Conservation (phyloP, 495 filamentous ascomycete genomes). For the Neurospora tetrasperma region DNA sequence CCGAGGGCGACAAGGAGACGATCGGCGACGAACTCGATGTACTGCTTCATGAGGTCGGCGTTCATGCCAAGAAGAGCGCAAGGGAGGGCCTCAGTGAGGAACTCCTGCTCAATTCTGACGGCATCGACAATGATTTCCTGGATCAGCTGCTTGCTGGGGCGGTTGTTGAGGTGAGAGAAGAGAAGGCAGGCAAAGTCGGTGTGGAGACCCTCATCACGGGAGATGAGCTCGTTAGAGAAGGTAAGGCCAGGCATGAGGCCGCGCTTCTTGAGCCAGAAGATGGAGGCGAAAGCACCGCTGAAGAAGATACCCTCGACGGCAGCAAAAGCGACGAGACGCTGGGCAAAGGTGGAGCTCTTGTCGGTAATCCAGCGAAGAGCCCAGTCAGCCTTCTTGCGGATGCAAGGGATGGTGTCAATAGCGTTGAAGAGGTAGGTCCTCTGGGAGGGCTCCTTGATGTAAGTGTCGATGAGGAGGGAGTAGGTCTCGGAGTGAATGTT, state of each 20-base stretch:
- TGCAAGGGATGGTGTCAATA: constrained; percentile 92
- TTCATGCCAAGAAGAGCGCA: constrained; percentile 95
- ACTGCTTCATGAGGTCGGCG: constrained; percentile 92
- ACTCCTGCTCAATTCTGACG: constrained; percentile 92
- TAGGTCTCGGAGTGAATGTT: constrained; percentile 99
- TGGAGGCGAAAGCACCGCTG: constrained; percentile 96
- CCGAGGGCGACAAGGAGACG: constrained; percentile 85
- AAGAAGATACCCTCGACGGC: constrained; percentile 99
- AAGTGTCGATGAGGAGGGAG: constrained; percentile 97
- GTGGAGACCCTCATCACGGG: constrained; percentile 97
- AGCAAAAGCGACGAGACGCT: constrained; percentile 92
- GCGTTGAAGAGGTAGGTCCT: constrained; percentile 93
- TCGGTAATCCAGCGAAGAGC: constrained; percentile 91
- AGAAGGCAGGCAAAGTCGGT: constrained; percentile 97
- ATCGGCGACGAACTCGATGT: constrained; percentile 99
- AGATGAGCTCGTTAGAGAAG: constrained; percentile 99
- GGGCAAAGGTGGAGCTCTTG: constrained; percentile 83
- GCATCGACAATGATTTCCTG: constrained; percentile 87
- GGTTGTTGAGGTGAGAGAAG: constrained; percentile 89
- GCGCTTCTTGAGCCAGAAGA: constrained; percentile 99
- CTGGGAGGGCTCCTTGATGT: constrained; percentile 98
- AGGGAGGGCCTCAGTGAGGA: constrained; percentile 90
- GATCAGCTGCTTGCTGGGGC: constrained; percentile 70
- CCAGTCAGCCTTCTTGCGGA: constrained; percentile 97
- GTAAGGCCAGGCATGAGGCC: constrained; percentile 96